Conservation (phyloP, 1,284 basidiomycete genomes). For the Taiwanofungus camphoratus region DNA sequence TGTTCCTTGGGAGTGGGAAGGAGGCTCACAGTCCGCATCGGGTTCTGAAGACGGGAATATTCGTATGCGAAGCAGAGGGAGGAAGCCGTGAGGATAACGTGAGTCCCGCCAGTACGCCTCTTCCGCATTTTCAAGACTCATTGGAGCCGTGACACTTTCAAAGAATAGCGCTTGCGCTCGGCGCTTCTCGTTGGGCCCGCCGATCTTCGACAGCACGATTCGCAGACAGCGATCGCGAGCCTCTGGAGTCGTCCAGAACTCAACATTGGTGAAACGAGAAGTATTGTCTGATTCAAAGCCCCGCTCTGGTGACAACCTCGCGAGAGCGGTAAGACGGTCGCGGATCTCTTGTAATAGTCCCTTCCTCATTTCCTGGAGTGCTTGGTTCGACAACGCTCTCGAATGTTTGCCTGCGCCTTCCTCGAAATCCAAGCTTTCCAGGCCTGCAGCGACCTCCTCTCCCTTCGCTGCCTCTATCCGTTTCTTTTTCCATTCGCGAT, state of each 20-base stretch:
- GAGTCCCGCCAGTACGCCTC: slow-evolving; percentile 58
- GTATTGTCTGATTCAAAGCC: not conserved
- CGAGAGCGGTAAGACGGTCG: slow-evolving; percentile 33
- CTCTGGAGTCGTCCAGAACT: slow-evolving; percentile 77
- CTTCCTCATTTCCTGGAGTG: slow-evolving; percentile 65
- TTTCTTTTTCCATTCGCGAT: slow-evolving; percentile 54
- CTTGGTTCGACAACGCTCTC: slow-evolving; percentile 58
- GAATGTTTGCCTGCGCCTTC: slow-evolving; percentile 43
- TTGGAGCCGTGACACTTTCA: not conserved
- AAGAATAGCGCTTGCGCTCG: slow-evolving; percentile 53
- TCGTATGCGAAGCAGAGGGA: slow-evolving; percentile 52
- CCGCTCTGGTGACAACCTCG: not conserved
- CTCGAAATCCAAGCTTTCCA: slow-evolving; percentile 22
- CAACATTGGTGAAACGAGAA: slow-evolving; percentile 26
- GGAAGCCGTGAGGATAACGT: slow-evolving; percentile 43
- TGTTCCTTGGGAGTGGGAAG: not conserved
- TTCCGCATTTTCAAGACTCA: slow-evolving; percentile 28
- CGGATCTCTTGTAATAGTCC: slow-evolving; percentile 62
- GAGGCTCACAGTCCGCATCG: slow-evolving; percentile 5
- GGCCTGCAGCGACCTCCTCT: slow-evolving; percentile 19
- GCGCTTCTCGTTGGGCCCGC: slow-evolving; percentile 55
- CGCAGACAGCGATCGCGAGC: slow-evolving; percentile 62
- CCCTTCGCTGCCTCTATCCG: slow-evolving; percentile 18
- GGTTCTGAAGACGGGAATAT: slow-evolving; percentile 34
- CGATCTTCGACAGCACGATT: slow-evolving; percentile 65